Evolutionary conservation across 2,329 filamentous ascomycete genomes (phyloP), one percentile per base, ranked within the genome.

Genomic region (Botrytis pseudocinerea): DNA sequence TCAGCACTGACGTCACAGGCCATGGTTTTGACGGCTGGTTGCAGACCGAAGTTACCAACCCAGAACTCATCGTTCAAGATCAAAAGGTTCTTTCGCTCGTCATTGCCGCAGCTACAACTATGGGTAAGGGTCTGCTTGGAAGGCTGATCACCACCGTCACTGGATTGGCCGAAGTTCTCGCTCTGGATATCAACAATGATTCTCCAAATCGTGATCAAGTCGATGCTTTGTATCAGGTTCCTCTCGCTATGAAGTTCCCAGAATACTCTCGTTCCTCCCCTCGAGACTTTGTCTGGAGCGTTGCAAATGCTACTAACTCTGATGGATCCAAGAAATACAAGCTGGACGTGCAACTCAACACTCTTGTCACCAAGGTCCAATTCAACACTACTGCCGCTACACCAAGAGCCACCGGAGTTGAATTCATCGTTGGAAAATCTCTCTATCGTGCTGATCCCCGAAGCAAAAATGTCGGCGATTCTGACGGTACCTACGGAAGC

Each of bases 391-490:
- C 66, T 5, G 48, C 16, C 79, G 51, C 51, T 57, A 74, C 73
- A 40, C 82, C 82, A 48, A 78, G 79, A 75, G 82, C 83, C 7
- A 80, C 80, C 10, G 85, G 84, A 4, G 81, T 85, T 2, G 81
- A 85, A 69, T 85, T 82, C 70, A 74, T 85, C 2, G 76, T 81
- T 28, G 84, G 83, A 0, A 79, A 83, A 72, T 81, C 80, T 40
- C 63, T 85, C 1, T 85, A 86, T 75, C 80, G 81, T 6, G 84
- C 84, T 0, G 83, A 85, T 75, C 78, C 84, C 16, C 82, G 84
- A 9, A 48, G 48, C 28, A 32, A 28, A 78, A 78, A 38, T 78
- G 78, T 6, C 80, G 82, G 60, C n/a, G 51, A 57, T 28, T 73
- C 77, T 38, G 62, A 61, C 14, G 74, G 75, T 16, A 73, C 74